Evolutionary conservation across 768 basidiomycete species (phyloP).

Genomic region (Rhizopogon sp.): DNA sequence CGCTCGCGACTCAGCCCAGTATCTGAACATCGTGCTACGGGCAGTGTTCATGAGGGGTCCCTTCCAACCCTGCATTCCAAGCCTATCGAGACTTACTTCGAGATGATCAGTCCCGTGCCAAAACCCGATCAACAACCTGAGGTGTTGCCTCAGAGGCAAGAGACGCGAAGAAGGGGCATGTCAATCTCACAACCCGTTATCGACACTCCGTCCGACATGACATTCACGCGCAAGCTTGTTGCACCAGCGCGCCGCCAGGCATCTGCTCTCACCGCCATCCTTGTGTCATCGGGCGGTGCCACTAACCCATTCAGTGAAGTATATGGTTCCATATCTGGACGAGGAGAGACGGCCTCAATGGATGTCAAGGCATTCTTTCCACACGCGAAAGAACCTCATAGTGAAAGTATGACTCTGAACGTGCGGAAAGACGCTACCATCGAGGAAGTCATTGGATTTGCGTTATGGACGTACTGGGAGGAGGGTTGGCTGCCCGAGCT

Average conservation of each 20-base stretch:
- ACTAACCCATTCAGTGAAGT: slow-evolving; percentile 86
- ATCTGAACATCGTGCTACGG: slow-evolving; percentile 42
- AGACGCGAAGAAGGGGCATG: slow-evolving; percentile 23
- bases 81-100: slow-evolving; percentile 42
- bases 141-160: slow-evolving; percentile 15
- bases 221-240: slow-evolving; percentile 53
- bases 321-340: slow-evolving; percentile 82
- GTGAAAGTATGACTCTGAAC: slow-evolving; percentile 62
- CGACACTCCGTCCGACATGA: slow-evolving; percentile 21
- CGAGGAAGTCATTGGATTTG: slow-evolving; percentile 94
- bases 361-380: slow-evolving; percentile 84
- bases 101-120: slow-evolving; percentile 45
- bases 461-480: slow-evolving; percentile 92
- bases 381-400: slow-evolving; percentile 55
- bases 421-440: slow-evolving; percentile 87
- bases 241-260: slow-evolving; percentile 35
- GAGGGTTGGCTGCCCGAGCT: slow-evolving; percentile 75
- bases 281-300: slow-evolving; percentile 56
- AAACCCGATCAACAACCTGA: slow-evolving; percentile 16
- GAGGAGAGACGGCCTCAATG: slow-evolving; percentile 57
- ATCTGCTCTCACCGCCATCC: slow-evolving; percentile 70
- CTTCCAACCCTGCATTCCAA: slow-evolving; percentile 18
- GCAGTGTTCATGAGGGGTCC: slow-evolving; percentile 22
- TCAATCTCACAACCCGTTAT: slow-evolving; percentile 22
- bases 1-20: slow-evolving; percentile 60